Conservation (phyloP, 768 basidiomycete species). For the Russula griseocarnosa region DNA sequence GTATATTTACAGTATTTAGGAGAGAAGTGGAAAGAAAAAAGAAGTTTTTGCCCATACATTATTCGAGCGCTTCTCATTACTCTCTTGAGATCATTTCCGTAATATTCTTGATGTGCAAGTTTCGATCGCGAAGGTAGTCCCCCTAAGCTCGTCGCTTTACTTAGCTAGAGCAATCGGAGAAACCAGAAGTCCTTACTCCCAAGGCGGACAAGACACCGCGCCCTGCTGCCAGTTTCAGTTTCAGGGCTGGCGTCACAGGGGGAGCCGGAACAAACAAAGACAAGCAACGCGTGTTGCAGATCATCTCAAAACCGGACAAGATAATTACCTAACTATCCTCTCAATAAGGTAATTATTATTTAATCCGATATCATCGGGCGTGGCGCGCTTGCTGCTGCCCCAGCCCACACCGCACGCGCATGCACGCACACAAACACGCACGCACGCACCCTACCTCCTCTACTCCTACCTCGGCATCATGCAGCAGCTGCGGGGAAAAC, state of each 20-base stretch:
- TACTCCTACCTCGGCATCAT: conserved; percentile 5
- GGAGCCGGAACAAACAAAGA: not conserved
- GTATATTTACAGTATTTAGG: conserved; percentile 28
- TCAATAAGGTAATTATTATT: conserved; percentile 12
- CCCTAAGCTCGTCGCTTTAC: not conserved
- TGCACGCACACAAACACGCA: not conserved
- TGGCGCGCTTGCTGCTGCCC: conserved; percentile 3
- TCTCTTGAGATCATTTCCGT: conserved; percentile 6
- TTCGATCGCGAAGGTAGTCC: conserved; percentile 4
- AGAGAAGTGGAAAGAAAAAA: conserved; percentile 18
- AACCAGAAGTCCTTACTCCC: not conserved
- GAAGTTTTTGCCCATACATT: conserved; percentile 10
- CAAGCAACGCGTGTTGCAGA: conserved; percentile 6
- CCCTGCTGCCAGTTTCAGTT: not conserved
- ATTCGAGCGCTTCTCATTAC: not conserved
- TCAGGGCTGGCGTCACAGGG: not conserved
- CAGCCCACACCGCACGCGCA: not conserved
- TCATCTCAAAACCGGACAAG: conserved; percentile 5
- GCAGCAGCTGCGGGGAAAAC: conserved; percentile 4
- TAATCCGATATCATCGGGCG: conserved; percentile 24
- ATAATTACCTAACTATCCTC: conserved; percentile 6
- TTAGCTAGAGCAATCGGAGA: not conserved
- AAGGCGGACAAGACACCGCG: conserved; percentile 11
- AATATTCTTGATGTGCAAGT: not conserved
- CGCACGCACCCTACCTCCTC: not conserved